Base-by-base conservation (phyloP, 495 filamentous ascomycete genomes). In the Cetradonia linearis region DNA sequence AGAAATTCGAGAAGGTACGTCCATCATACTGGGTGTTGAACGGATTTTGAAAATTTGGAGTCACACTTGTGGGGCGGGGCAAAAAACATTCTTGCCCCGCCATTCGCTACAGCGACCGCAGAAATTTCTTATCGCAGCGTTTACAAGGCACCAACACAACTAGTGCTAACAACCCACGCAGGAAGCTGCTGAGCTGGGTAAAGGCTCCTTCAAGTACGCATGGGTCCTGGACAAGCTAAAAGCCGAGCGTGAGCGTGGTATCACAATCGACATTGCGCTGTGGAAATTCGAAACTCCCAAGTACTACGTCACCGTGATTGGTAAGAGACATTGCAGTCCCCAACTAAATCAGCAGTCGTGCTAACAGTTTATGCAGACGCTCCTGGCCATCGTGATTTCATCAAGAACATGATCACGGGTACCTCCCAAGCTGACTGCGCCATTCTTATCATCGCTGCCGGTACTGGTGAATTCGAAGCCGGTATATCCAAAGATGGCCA, bases 391-490 rank as follows among this genome's bases (percentile, higher is more conserved):
- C 93, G 93, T 89, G 93, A 98, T 75, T 98, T 98, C 82, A 98
- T 98, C 88, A 98, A 98, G 93, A 96, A 96, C 88, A 98, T 98
- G 93, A 98, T 97, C 83, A 97, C 93, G 81, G 93, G 93, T 88
- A 97, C 93, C 71, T 97, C 93, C 74, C 93, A 96, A 84, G 94
- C 94, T 72, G 93, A 98, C 74, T 97, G 91, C 80, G 93, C 94
- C 71, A 88, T 98, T 78, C 92, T 98, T 84, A 97, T 98, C 81
- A 98, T 98, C 80, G 93, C 92, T 70, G 91, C 93, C 71, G 93
- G 93, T 80, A 96, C 91, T 88, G 93, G 93, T 95, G 93, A 98
- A 83, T 98, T 98, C 84, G 93, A 98, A 86, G 93, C 93, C 86
- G 93, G 93, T 97, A 98, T 98, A 87, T 98, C 93, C 85, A 98